Evolutionary conservation across 2,329 filamentous ascomycete species (phyloP).

Genomic region (Monilinia fructigena): DNA sequence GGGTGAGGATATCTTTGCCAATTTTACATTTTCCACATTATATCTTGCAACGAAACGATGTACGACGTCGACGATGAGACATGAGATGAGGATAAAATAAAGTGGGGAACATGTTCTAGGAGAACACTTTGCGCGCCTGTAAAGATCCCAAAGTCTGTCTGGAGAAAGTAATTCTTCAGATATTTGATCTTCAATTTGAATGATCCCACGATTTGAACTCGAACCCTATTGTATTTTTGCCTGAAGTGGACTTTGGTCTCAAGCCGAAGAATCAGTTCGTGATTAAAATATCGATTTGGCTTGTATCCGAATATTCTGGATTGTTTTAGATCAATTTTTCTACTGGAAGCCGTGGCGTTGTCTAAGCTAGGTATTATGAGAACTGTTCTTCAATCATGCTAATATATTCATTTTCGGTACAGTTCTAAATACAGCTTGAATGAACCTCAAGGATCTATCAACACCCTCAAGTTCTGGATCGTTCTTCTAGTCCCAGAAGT

Average conservation of each 20-base stretch:
- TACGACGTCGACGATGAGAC: neutral
- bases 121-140: neutral
- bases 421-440: too few relatives aligned
- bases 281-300: neutral
- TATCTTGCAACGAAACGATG: neutral
- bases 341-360: neutral
- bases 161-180: neutral
- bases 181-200: neutral
- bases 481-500: neutral
- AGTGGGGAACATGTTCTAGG: neutral
- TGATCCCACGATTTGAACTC: neutral
- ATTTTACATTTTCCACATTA: too few relatives aligned
- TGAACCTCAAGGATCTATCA: neutral
- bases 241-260: too few relatives aligned
- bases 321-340: neutral
- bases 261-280: neutral
- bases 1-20: neutral
- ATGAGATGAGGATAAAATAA: neutral
- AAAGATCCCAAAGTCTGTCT: neutral
- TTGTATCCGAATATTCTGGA: neutral
- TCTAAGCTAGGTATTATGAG: neutral
- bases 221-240: neutral
- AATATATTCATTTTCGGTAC: too few relatives aligned
- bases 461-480: neutral
- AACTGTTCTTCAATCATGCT: neutral